Evolutionary conservation across 1,284 basidiomycete species (phyloP), one percentile per base, ranked within the genome.

Genomic region (Phenoliferia sp.): DNA sequence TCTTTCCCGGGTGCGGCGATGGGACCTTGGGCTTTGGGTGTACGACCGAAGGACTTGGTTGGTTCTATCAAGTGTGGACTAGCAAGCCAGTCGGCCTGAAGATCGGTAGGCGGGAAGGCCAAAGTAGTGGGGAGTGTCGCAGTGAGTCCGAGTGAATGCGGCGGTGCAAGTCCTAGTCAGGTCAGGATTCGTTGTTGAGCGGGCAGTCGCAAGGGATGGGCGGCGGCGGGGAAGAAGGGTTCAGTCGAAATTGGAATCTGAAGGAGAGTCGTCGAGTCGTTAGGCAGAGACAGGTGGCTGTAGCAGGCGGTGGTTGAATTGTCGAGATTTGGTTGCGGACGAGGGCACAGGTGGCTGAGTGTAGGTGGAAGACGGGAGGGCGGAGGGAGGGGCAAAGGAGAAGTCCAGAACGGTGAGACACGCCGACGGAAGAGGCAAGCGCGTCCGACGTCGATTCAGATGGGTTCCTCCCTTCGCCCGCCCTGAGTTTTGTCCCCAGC

Each of bases 301-400:
- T n/a, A n/a, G n/a, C n/a, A n/a, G n/a, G n/a, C n/a, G n/a, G n/a
- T n/a, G n/a, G n/a, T n/a, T n/a, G n/a, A n/a, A n/a, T n/a, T n/a
- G n/a, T n/a, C n/a, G 62, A 29, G 66, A 66, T 57, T 64, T 64
- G 44, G 69, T 32, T 19, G 63, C 61, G 19, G 65, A 34, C 16
- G 59, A 16, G 6, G 36, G 50, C 50, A 26, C 10, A 26, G 50
- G 22, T 44, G 39, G 39, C 39, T 54, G 50, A 15, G 50, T 48
- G 39, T 48, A 12, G 50, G 50, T n/a, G 50, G 15, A 54, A 28
- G 39, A 44, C 12, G 39, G 39, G 50, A n/a, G 22, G 50, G 39
- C 39, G 39, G 39, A 22, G 15, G 39, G 12, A 22, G 39, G 39
- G 12, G 39, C 39, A 22, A 48, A 48, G 15, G 39, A 48, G 39